phyloP scores from a whole-genome alignment of 805 yeast species.

The Suhomyces xylopsoci region DNA sequence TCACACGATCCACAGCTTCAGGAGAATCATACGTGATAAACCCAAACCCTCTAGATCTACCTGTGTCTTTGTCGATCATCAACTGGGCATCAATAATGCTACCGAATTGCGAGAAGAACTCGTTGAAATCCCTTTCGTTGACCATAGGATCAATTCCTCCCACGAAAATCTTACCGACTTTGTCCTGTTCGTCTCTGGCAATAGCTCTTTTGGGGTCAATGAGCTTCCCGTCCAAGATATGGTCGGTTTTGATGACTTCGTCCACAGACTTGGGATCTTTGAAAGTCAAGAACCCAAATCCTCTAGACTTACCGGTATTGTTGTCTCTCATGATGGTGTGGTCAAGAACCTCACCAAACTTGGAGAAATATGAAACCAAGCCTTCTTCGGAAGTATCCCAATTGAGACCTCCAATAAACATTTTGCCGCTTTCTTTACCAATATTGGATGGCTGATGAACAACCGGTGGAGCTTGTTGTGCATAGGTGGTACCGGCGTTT shows the following conservation, averaged over 20 bases:
- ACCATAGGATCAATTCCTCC: constrained; percentile 96
- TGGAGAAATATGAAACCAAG: constrained; percentile 73
- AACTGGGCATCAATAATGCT: constrained; percentile 91
- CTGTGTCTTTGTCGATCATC: constrained; percentile 96
- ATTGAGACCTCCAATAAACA: constrained; percentile 95
- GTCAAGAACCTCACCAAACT: constrained; percentile 86
- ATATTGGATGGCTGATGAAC: constrained; percentile 23
- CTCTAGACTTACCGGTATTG: constrained; percentile 84
- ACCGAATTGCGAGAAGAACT: constrained; percentile 84
- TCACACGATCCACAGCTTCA: constrained; percentile 86
- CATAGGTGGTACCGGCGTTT: neutral
- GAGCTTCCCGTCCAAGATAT: constrained; percentile 89
- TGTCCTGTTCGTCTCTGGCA: constrained; percentile 95
- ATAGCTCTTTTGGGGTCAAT: constrained; percentile 98
- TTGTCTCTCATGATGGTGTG: constrained; percentile 91
- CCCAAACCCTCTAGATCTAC: constrained; percentile 95
- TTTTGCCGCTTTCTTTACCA: constrained; percentile 72
- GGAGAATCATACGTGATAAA: constrained; percentile 94
- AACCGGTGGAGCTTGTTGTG: constrained; percentile 12
- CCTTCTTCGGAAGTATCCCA: constrained; percentile 97
- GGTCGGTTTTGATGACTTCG: constrained; percentile 80
- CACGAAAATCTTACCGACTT: constrained; percentile 93
- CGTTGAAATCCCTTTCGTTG: constrained; percentile 84
- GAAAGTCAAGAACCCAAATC: constrained; percentile 92
- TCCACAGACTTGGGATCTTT: constrained; percentile 78